A percentile compares a stretch with the other conserved stretches of the same genome.
Conservation (phyloP, 805 yeast genomes). For the Candida patagonica region DNA sequence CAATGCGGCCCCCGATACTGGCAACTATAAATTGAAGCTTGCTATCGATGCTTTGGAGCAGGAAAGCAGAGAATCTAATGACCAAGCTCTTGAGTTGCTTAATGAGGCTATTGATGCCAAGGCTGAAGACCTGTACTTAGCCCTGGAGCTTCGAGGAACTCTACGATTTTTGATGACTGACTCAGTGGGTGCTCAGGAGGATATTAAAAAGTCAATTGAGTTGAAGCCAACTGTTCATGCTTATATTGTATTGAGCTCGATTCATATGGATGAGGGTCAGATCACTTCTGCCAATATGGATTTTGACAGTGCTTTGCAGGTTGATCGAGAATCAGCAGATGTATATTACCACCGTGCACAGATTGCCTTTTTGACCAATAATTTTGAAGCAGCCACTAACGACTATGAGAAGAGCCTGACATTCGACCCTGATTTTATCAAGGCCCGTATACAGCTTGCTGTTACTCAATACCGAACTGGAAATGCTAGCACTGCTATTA, state of each 20-base stretch:
- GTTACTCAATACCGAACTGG: conserved; percentile 79
- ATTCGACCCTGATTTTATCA: conserved; percentile 65
- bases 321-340: conserved; percentile 68
- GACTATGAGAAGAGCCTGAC: conserved; percentile 71
- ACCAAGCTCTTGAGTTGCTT: conserved; percentile 46
- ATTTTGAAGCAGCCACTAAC: conserved; percentile 58
- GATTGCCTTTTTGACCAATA: conserved; percentile 71
- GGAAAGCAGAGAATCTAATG: conserved; percentile 46
- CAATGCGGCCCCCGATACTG: conserved; percentile 46
- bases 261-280: conserved; percentile 73
- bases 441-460: conserved; percentile 85
- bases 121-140: conserved; percentile 45
- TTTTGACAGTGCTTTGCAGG: conserved; percentile 60
- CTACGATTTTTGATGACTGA: conserved; percentile 76
- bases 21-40: conserved; percentile 53
- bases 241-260: conserved; percentile 70
- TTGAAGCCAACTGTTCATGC: conserved; percentile 66
- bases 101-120: conserved; percentile 24
- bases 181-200: conserved; percentile 51
- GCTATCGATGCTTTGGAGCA: conserved; percentile 51
- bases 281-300: conserved; percentile 46
- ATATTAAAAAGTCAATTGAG: conserved; percentile 55
- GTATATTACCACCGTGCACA: conserved; percentile 93
- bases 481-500: conserved; percentile 11
- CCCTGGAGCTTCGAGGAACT: conserved; percentile 76